These are phyloP conservation scores for Xylaria curta DNA, from an alignment of 495 filamentous ascomycete genomes.

Conservation along the genomic window DNA sequence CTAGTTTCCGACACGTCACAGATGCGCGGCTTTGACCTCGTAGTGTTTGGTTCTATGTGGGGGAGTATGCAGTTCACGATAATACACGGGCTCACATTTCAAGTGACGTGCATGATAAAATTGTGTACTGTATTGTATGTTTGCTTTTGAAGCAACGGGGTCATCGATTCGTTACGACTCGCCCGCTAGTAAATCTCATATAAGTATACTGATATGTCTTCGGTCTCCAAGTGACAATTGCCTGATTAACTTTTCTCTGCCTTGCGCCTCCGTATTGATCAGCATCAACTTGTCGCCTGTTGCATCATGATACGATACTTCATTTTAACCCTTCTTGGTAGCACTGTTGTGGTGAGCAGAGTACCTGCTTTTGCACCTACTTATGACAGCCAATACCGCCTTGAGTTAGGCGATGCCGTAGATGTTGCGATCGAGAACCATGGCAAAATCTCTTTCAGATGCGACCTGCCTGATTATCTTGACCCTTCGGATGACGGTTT, in stretches of 20 bases:
- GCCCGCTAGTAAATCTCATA: too few species aligned
- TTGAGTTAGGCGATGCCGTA: neutral
- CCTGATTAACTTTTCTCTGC: neutral
- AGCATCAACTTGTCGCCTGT: neutral
- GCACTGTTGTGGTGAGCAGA: neutral
- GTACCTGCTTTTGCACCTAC: neutral
- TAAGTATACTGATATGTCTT: neutral
- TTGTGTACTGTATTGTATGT: neutral
- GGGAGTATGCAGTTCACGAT: neutral
- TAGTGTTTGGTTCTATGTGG: neutral
- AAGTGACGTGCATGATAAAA: neutral
- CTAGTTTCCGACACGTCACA: neutral
- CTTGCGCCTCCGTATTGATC: neutral
- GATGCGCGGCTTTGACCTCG: neutral
- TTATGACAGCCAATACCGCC: neutral
- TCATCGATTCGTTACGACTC: too few species aligned
- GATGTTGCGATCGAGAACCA: neutral
- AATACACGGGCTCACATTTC: neutral
- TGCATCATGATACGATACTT: neutral
- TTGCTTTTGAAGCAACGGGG: neutral
- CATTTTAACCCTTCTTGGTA: neutral
- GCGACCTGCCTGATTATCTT: neutral
- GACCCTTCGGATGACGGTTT: constrained; percentile 9
- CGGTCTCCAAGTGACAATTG: neutral
- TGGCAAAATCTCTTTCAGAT: neutral